phyloP scores from a whole-genome alignment of 1,284 basidiomycete species.

The Ustilago nuda region DNA sequence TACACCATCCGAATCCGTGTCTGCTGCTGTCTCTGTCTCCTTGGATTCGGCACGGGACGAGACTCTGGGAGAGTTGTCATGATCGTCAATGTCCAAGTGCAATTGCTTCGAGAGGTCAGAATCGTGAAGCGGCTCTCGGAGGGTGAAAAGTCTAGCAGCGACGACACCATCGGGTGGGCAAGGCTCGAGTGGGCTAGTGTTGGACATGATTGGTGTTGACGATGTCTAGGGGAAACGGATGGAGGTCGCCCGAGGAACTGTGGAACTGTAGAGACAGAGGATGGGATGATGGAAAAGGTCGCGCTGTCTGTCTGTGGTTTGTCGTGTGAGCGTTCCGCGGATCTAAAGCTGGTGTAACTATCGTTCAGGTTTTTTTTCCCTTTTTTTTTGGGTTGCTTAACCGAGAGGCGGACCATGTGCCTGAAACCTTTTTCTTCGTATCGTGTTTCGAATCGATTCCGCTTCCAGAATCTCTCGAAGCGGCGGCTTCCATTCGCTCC shows the following conservation, averaged over 20 bases:
- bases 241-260: neutral
- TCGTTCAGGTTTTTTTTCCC: neutral
- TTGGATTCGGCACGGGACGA: conserved; percentile 15
- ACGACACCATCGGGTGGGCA: conserved; percentile 36
- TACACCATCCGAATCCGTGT: conserved; percentile 19
- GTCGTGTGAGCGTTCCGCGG: neutral
- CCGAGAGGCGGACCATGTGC: neutral
- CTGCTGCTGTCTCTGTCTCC: conserved; percentile 6
- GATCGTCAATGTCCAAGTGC: neutral
- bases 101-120: conserved; percentile 20
- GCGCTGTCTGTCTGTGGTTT: too few relatives aligned
- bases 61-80: conserved; percentile 5
- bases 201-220: conserved; percentile 27
- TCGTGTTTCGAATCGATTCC: neutral
- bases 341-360: neutral
- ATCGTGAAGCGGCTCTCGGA: conserved; percentile 35
- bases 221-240: neutral
- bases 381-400: neutral
- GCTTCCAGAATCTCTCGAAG: neutral
- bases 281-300: neutral
- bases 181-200: conserved; percentile 40
- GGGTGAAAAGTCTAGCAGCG: conserved; percentile 15
- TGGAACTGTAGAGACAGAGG: neutral
- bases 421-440: neutral
- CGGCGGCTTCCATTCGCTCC: conserved; percentile 1